phyloP scores from a whole-genome alignment of 2,329 filamentous ascomycete genomes.

The Fusarium guadeloupense region DNA sequence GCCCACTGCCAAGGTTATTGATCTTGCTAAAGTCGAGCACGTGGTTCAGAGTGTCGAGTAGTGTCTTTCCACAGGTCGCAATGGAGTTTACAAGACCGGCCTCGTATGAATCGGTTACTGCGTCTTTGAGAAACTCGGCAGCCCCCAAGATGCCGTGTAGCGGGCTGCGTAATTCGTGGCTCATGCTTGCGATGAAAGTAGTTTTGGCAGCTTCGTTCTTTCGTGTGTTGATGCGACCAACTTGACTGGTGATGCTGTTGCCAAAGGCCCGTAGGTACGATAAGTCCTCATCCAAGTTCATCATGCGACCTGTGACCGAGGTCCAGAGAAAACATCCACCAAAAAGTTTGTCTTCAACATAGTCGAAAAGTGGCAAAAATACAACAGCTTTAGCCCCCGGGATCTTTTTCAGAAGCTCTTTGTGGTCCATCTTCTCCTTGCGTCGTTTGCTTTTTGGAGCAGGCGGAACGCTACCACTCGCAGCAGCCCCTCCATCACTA shows the following conservation, averaged over 20 bases:
- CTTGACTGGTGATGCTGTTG: slow-evolving; percentile 58
- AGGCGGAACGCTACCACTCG: too few species aligned
- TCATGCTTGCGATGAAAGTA: slow-evolving; percentile 68
- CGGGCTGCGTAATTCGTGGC: slow-evolving; percentile 65
- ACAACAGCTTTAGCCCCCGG: slow-evolving; percentile 48
- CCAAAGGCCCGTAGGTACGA: slow-evolving; percentile 48
- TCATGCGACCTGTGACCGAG: slow-evolving; percentile 46
- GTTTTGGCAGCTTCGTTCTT: slow-evolving; percentile 63
- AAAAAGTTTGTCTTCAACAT: slow-evolving; percentile 47
- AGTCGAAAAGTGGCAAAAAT: slow-evolving; percentile 50
- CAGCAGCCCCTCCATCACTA: slow-evolving; percentile 26
- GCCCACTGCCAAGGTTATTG: slow-evolving; percentile 47
- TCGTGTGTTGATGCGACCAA: slow-evolving; percentile 62
- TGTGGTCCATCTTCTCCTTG: slow-evolving; percentile 42
- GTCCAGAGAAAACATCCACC: slow-evolving; percentile 52
- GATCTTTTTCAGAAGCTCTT: slow-evolving; percentile 48
- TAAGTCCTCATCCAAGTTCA: slow-evolving; percentile 49
- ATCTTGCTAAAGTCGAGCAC: slow-evolving; percentile 57
- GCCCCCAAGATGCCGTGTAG: slow-evolving; percentile 66
- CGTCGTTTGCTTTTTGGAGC: slow-evolving; percentile 10
- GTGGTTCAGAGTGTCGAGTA: slow-evolving; percentile 61
- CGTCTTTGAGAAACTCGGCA: slow-evolving; percentile 59
- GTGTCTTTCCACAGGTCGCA: slow-evolving; percentile 57
- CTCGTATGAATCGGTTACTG: slow-evolving; percentile 50
- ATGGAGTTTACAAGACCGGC: slow-evolving; percentile 56